phyloP scores from a whole-genome alignment of 2,329 filamentous ascomycete species.

The Allantophomopsis cytisporea region DNA sequence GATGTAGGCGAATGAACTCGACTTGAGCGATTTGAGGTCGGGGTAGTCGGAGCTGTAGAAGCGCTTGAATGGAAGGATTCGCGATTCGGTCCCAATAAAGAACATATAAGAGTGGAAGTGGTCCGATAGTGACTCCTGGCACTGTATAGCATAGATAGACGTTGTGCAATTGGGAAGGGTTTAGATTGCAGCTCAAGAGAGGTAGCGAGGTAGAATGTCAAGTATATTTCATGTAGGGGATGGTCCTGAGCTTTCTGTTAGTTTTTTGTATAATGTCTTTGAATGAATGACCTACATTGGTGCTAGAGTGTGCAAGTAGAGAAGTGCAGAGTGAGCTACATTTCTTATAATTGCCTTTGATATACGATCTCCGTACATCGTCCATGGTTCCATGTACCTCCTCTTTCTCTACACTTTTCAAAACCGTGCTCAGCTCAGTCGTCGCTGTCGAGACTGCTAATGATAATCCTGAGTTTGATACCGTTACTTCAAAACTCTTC shows the following conservation, averaged over 20 bases:
- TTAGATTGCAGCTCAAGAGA: conserved; percentile 14
- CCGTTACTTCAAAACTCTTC: too few relatives aligned
- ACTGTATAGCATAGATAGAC: conserved; percentile 15
- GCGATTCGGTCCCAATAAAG: background rate
- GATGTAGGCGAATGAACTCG: background rate
- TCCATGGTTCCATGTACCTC: conserved; percentile 17
- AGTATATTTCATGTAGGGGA: conserved; percentile 15
- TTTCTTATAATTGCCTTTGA: conserved; percentile 14
- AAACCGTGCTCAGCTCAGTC: too few relatives aligned
- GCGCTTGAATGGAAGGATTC: background rate
- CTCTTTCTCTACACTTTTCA: background rate
- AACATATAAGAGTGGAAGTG: conserved; percentile 3
- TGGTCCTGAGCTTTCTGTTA: conserved; percentile 6
- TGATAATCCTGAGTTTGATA: too few relatives aligned
- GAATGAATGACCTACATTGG: background rate
- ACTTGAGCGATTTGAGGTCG: background rate
- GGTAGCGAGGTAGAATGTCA: conserved; percentile 17
- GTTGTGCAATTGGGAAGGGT: conserved; percentile 9
- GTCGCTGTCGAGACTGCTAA: too few relatives aligned
- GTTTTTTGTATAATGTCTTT: conserved; percentile 5
- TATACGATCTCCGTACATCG: conserved; percentile 15
- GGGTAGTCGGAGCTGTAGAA: background rate
- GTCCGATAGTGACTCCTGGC: conserved; percentile 12
- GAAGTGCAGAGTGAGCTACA: conserved; percentile 14
- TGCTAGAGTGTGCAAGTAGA: background rate